These are phyloP conservation scores for Centella asiatica DNA, from an alignment of 129 eudicot species.

Conservation along the genomic window DNA sequence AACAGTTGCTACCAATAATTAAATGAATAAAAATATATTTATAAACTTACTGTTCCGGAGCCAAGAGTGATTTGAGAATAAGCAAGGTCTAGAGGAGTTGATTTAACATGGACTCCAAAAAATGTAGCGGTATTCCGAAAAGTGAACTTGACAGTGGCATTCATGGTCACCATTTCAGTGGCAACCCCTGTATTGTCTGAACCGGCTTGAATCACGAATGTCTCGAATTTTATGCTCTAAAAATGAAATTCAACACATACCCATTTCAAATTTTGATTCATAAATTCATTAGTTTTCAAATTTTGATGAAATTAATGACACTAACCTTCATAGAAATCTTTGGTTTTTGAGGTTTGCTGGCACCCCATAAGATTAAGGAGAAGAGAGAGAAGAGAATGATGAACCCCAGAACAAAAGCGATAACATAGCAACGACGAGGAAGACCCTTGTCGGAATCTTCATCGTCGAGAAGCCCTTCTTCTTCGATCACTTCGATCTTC, in stretches of 20 bases:
- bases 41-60: conserved; percentile 58
- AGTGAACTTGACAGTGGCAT: conserved; percentile 55
- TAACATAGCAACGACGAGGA: conserved; percentile 58
- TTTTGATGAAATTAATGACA: not conserved
- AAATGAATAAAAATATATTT: too few species aligned
- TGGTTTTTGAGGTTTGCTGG: conserved; percentile 74
- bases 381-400: conserved; percentile 56
- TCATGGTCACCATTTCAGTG: conserved; percentile 76
- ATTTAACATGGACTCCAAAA: conserved; percentile 78
- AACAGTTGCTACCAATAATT: too few species aligned
- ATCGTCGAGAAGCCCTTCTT: conserved; percentile 70
- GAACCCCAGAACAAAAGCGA: conserved; percentile 48
- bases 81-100: conserved; percentile 67
- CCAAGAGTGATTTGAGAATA: conserved; percentile 58
- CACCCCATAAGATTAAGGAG: conserved; percentile 62
- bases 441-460: conserved; percentile 30
- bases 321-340: conserved; percentile 53
- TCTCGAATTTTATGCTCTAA: conserved; percentile 79
- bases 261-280: not conserved
- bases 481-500: conserved; percentile 51
- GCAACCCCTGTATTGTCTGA: conserved; percentile 79
- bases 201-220: conserved; percentile 71
- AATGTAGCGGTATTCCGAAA: conserved; percentile 76
- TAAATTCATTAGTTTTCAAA: not conserved
- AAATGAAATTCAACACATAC: not conserved